Evolutionary conservation across 2,329 filamentous ascomycete species (phyloP), one percentile per base, ranked within the genome.

Genomic region (Penicillium crustosum): DNA sequence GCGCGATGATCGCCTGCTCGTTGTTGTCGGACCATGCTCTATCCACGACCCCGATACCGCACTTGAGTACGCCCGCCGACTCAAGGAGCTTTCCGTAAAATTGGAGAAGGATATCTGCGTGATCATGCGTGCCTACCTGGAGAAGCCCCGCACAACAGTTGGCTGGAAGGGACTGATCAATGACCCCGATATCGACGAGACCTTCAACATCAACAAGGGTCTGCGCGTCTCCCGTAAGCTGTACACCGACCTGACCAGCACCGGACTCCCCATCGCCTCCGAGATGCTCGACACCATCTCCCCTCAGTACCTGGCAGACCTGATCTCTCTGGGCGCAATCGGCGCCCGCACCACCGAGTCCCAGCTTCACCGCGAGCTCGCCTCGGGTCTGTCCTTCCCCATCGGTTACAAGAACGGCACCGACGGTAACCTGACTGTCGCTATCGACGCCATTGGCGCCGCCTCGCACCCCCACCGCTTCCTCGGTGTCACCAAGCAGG

Each of bases 371-470:
- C 89, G 94, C 63, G 94, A 99, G 81, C 86, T 99, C 62, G 94
- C 94, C 6, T 95, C 90, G 29, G 94, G 94, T 68, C 84, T 97
- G 53, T 96, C 91, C 57, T 97, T 97, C 88, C 94, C 94, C 23
- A 93, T 99, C 66, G 94, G 94, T 59, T 99, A 97, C 89, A 99
- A 99, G 86, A 99, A 99, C 78, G 94, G 94, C 61, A 99, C 94
- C 25, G 94, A 99, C 70, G 94, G 94, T 42, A 91, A 89, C 68
- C 81, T 99, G 56, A 87, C 86, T 29, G 93, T 97, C 21, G 93
- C 93, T 21, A 95, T 97, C 69, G 94, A 99, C 74, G 94, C 94
- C 35, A 97, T 97, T 73, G 94, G 93, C 59, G 88, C 90, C 25
- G 78, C 79, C 6, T 71, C 74, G 51, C 75, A 80, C 68, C 78